These are phyloP conservation scores for Colletotrichum liaoningense DNA, from an alignment of 2,329 filamentous ascomycete genomes.

Conservation along the genomic window DNA sequence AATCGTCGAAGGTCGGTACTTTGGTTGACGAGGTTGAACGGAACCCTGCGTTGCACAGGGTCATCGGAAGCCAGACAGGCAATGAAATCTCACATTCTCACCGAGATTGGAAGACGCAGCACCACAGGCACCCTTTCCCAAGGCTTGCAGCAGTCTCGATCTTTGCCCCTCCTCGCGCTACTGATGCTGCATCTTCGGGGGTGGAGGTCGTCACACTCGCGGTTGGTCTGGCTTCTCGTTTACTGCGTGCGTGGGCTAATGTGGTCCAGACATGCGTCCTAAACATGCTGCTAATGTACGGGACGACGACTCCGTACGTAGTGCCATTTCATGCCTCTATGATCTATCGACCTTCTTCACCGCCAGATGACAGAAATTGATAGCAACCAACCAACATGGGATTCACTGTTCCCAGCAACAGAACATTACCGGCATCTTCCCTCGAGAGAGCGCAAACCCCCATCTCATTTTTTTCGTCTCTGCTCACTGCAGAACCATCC, in stretches of 20 bases:
- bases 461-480: slow-evolving; percentile 1
- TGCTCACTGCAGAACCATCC: neutral
- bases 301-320: slow-evolving; percentile 5
- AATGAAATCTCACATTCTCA: neutral
- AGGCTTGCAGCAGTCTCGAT: neutral
- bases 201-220: neutral
- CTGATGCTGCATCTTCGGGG: neutral
- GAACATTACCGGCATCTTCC: slow-evolving; percentile 12
- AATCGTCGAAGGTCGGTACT: neutral
- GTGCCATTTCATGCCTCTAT: neutral
- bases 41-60: neutral
- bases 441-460: neutral
- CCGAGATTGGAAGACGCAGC: neutral
- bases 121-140: neutral
- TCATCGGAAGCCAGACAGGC: neutral
- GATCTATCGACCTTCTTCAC: slow-evolving; percentile 16
- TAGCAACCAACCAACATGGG: slow-evolving; percentile 5
- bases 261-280: slow-evolving; percentile 8
- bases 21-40: slow-evolving; percentile 1
- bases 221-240: slow-evolving; percentile 6
- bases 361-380: slow-evolving; percentile 16
- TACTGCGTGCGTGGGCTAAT: neutral
- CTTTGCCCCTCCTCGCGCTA: neutral
- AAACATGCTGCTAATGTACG: slow-evolving; percentile 16
- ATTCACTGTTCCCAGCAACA: neutral